Conservation (phyloP, 805 yeast species). For the Nakazawaea siamensis region DNA sequence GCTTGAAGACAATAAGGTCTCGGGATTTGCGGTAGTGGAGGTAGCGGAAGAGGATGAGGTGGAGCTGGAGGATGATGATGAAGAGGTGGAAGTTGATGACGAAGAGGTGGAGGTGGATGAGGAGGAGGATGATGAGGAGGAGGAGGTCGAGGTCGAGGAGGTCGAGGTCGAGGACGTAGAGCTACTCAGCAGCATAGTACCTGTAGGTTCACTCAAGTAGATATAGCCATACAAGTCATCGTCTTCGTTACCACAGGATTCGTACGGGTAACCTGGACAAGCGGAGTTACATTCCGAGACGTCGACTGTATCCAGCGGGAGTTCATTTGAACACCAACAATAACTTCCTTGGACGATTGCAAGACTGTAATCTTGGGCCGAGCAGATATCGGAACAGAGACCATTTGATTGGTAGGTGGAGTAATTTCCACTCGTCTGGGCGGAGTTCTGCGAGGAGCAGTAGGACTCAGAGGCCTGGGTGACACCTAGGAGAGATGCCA, state of each 20-base stretch:
- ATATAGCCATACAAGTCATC: conserved; percentile 19
- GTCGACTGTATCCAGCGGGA: conserved; percentile 31
- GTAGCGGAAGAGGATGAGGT: conserved; percentile 1
- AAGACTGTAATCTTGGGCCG: conserved; percentile 23
- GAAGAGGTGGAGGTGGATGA: conserved; percentile 1
- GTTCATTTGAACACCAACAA: conserved; percentile 42
- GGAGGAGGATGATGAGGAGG: conserved; percentile 1
- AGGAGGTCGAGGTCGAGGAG: conserved; percentile 5
- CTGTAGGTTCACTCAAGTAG: conserved; percentile 9
- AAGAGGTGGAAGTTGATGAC: neutral
- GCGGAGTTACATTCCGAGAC: conserved; percentile 24
- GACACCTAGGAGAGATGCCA: neutral
- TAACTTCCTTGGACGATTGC: conserved; percentile 34
- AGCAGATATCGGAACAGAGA: conserved; percentile 31
- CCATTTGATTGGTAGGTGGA: conserved; percentile 29
- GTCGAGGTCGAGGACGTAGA: conserved; percentile 8
- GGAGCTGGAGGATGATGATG: conserved; percentile 5
- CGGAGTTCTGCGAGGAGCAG: conserved; percentile 22
- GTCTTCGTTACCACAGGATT: conserved; percentile 27
- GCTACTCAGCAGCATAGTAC: neutral
- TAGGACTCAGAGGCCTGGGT: conserved; percentile 4
- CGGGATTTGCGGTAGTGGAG: neutral
- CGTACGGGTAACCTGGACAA: conserved; percentile 39
- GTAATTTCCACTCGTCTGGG: conserved; percentile 10
- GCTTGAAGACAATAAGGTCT: neutral